phyloP scores from a whole-genome alignment of 1,284 basidiomycete genomes.

The Ustanciosporium gigantosporum region DNA sequence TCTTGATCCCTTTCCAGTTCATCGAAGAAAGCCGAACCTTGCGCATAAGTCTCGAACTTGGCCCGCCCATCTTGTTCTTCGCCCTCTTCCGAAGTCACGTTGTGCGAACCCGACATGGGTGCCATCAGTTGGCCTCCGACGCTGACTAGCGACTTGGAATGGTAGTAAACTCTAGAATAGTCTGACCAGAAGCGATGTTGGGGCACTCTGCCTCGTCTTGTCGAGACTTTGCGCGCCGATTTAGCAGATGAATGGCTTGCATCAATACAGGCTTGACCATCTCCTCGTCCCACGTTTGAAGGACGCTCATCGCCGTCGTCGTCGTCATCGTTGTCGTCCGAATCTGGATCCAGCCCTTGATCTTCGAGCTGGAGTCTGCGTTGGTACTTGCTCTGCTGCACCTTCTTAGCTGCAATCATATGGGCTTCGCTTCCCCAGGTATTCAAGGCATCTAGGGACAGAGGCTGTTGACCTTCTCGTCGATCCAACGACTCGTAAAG shows the following conservation, averaged over 20 bases:
- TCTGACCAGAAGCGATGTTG: slow-evolving; percentile 52
- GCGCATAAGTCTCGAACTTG: slow-evolving; percentile 39
- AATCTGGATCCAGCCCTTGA: slow-evolving; percentile 27
- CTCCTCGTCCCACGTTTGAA: background rate
- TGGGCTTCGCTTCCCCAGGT: slow-evolving; percentile 18
- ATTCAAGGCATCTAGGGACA: slow-evolving; percentile 12
- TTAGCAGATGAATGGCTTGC: background rate
- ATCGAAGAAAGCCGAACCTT: slow-evolving; percentile 27
- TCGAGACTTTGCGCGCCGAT: no score
- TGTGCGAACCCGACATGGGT: slow-evolving; percentile 40
- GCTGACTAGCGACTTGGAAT: slow-evolving; percentile 45
- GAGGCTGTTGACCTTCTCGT: slow-evolving; percentile 7
- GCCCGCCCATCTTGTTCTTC: slow-evolving; percentile 13
- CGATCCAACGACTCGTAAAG: slow-evolving; percentile 31
- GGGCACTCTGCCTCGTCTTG: no score
- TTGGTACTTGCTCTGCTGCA: slow-evolving; percentile 30
- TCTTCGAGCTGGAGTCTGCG: slow-evolving; percentile 31
- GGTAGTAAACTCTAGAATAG: slow-evolving; percentile 42
- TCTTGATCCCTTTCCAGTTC: slow-evolving; percentile 44
- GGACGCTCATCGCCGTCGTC: slow-evolving; percentile 5
- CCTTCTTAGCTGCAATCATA: slow-evolving; percentile 11
- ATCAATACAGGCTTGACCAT: background rate
- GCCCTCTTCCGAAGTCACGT: slow-evolving; percentile 1
- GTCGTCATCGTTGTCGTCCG: slow-evolving; percentile 17
- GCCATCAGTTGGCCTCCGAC: slow-evolving; percentile 36